Evolutionary conservation across 345 rosid species (phyloP).

Genomic region (Boechera stricta): DNA sequence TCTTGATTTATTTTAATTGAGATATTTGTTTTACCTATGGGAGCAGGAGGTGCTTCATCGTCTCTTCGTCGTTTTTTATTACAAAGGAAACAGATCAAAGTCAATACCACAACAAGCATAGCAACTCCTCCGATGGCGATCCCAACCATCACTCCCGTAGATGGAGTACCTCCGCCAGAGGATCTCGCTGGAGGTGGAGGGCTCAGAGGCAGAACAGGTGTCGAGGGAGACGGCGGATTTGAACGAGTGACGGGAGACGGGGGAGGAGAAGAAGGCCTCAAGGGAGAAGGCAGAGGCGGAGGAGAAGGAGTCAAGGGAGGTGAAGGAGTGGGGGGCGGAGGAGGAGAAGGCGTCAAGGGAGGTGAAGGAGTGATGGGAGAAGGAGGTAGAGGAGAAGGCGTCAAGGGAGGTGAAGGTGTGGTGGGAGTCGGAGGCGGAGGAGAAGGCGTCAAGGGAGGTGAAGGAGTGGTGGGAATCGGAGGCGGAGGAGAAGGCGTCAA

Average conservation of each 20-base stretch:
- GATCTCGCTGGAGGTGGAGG: conserved; percentile 41
- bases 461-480: not conserved
- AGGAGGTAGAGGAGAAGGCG: not conserved
- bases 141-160: conserved; percentile 60
- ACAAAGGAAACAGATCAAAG: conserved; percentile 55
- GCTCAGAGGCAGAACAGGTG: conserved; percentile 44
- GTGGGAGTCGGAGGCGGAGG: conserved; percentile 27
- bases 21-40: conserved; percentile 20
- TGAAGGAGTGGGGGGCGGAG: not conserved
- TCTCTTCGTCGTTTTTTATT: conserved; percentile 58
- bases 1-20: not conserved
- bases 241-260: conserved; percentile 41
- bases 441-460: not conserved
- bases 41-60: conserved; percentile 46
- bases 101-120: conserved; percentile 48
- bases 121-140: conserved; percentile 65
- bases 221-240: conserved; percentile 48
- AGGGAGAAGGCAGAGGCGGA: not conserved
- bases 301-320: not conserved
- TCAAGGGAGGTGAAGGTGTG: conserved; percentile 2
- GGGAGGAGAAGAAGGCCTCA: conserved; percentile 34
- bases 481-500: conserved; percentile 16
- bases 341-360: conserved; percentile 20
- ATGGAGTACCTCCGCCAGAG: conserved; percentile 6
- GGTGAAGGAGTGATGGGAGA: not conserved